Conservation (phyloP, 495 filamentous ascomycete genomes). For the Tuber borchii region DNA sequence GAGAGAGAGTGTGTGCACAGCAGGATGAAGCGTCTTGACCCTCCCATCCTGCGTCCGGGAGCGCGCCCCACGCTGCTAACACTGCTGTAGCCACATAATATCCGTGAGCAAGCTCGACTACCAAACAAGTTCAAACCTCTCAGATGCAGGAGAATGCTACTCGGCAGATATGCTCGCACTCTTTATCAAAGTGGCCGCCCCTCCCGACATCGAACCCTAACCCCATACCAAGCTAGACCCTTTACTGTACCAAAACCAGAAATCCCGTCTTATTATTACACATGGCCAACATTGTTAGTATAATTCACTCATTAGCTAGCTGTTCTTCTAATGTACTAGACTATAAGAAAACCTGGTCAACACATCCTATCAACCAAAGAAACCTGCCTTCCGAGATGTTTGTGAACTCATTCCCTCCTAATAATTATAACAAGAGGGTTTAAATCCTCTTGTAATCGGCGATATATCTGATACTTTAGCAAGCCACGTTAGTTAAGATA, state of each 20-base stretch:
- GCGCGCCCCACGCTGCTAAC: constrained; percentile 94
- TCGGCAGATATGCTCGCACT: constrained; percentile 90
- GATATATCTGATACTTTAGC: not conserved
- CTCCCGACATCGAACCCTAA: constrained; percentile 83
- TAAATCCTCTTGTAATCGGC: not conserved
- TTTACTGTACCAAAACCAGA: constrained; percentile 92
- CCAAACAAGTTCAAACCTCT: not conserved
- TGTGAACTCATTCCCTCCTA: not conserved
- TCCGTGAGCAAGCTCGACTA: not conserved
- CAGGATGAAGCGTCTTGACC: constrained; percentile 94
- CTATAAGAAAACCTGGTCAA: not conserved
- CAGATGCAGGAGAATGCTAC: constrained; percentile 48
- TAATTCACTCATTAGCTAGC: not conserved
- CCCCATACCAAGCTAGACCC: constrained; percentile 80
- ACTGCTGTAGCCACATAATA: constrained; percentile 54
- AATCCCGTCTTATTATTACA: constrained; percentile 99
- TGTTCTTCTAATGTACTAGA: not conserved
- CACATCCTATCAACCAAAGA: not conserved
- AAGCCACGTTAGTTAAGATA: not conserved
- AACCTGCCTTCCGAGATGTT: not conserved
- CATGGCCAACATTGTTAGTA: constrained; percentile 82
- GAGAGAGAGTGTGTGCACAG: constrained; percentile 62
- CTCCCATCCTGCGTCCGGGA: constrained; percentile 92
- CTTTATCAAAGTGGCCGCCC: constrained; percentile 87
- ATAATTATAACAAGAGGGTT: not conserved